Percentiles rank a stretch among this genome's conserved stretches.
phyloP scores from a whole-genome alignment of 257 asterid species.

The Solanum corneliomulleri region DNA sequence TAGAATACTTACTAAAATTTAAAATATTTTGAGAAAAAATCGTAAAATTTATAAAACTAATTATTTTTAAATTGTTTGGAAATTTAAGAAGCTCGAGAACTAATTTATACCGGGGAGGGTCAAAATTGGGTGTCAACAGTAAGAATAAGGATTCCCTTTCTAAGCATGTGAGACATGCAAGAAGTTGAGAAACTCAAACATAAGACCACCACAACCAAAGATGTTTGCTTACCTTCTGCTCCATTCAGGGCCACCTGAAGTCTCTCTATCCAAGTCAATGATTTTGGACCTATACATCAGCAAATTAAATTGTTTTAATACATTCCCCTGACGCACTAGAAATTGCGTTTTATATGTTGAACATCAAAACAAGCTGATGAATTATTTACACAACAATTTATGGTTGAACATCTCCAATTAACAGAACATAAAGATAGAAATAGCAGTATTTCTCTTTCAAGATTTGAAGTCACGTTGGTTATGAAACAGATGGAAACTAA shows the following conservation, averaged over 20 bases:
- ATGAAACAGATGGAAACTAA: not conserved
- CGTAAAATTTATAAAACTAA: too few species aligned
- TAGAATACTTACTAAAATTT: too few species aligned
- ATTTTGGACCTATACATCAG: not conserved
- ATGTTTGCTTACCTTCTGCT: constrained; percentile 23
- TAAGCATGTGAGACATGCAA: not conserved
- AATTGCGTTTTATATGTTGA: not conserved
- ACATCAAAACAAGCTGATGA: not conserved
- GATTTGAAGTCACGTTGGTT: not conserved
- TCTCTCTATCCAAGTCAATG: constrained; percentile 29
- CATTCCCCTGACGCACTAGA: not conserved
- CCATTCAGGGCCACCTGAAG: constrained; percentile 24
- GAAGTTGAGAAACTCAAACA: not conserved
- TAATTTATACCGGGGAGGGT: too few species aligned
- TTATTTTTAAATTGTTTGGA: too few species aligned
- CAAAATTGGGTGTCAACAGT: too few species aligned
- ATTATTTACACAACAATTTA: not conserved
- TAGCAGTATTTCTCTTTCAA: not conserved
- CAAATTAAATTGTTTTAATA: not conserved
- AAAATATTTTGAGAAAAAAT: too few species aligned
- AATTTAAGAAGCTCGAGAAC: too few species aligned
- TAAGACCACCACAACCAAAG: not conserved
- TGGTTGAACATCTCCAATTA: not conserved
- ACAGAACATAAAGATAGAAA: not conserved
- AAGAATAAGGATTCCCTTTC: not conserved